Percentiles rank a stretch among this genome's conserved stretches.
Evolutionary conservation across 1,284 basidiomycete species (phyloP).

Genomic region (Malassezia caprae): DNA sequence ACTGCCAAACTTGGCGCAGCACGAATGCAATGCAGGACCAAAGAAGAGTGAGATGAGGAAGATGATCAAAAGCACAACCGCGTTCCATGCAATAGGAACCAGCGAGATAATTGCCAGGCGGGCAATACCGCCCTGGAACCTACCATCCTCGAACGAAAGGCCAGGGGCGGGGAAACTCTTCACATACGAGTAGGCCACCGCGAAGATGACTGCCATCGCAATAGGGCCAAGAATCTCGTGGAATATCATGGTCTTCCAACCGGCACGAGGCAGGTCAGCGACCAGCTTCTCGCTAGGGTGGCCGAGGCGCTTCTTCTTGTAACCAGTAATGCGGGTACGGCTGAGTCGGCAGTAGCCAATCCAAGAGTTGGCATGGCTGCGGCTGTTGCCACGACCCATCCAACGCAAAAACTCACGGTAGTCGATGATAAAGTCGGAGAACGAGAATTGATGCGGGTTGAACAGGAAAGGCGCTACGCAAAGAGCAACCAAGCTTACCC

Average conservation of each 20-base stretch:
- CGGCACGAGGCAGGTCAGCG: constrained; percentile 44
- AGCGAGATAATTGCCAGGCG: constrained; percentile 86
- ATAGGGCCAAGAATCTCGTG: constrained; percentile 44
- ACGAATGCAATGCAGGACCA: constrained; percentile 75
- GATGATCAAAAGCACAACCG: constrained; percentile 68
- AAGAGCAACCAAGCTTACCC: constrained; percentile 45
- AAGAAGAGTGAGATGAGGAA: constrained; percentile 87
- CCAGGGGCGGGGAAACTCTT: constrained; percentile 36
- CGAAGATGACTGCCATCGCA: constrained; percentile 42
- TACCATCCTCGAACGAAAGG: constrained; percentile 54
- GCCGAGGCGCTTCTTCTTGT: constrained; percentile 49
- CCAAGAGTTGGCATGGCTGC: constrained; percentile 48
- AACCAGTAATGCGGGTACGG: constrained; percentile 47
- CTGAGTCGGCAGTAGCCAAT: constrained; percentile 49
- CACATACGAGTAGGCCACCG: constrained; percentile 47
- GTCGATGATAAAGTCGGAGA: constrained; percentile 48
- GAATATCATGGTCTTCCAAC: constrained; percentile 45
- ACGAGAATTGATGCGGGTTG: constrained; percentile 48
- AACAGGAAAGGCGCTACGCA: constrained; percentile 48
- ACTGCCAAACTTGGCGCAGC: constrained; percentile 48
- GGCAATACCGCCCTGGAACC: constrained; percentile 61
- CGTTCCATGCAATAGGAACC: constrained; percentile 92
- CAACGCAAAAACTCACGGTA: constrained; percentile 48
- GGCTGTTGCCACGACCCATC: constrained; percentile 48
- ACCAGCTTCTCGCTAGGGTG: constrained; percentile 48